Percentiles rank a stretch among this genome's conserved stretches.
Conservation (phyloP, 2,329 filamentous ascomycete species). For the Botrytis byssoidea region DNA sequence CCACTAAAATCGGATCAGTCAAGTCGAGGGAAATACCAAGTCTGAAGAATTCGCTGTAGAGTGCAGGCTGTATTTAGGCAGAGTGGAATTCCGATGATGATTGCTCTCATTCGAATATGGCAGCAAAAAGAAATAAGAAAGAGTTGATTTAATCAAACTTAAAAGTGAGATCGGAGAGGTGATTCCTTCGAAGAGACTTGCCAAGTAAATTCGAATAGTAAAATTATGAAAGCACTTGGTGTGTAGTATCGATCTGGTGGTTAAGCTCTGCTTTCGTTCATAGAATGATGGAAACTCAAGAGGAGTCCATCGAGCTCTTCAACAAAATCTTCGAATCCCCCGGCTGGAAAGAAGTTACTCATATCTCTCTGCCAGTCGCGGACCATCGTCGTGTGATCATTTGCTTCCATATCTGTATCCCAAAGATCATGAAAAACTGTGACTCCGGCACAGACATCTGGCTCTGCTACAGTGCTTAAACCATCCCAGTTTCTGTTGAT, state of each 20-base stretch:
- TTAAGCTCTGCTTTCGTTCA: not conserved
- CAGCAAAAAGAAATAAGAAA: not conserved
- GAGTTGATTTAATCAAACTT: not conserved
- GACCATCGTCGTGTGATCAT: conserved; percentile 26
- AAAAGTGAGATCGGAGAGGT: not conserved
- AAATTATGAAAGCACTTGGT: not conserved
- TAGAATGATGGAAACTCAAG: not conserved
- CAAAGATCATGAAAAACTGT: conserved; percentile 36
- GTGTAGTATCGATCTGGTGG: not conserved
- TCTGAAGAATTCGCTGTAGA: not conserved
- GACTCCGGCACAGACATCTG: conserved; percentile 31
- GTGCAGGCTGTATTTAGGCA: too few relatives aligned
- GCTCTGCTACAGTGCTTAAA: conserved; percentile 27
- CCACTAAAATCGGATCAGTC: not conserved
- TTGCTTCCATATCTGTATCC: conserved; percentile 35
- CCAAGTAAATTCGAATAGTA: not conserved
- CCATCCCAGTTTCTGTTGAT: conserved; percentile 37
- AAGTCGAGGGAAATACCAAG: not conserved
- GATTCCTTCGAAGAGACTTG: not conserved
- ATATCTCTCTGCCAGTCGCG: conserved; percentile 32
- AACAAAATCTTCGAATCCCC: conserved; percentile 30
- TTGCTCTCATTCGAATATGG: not conserved
- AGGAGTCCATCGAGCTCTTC: not conserved
- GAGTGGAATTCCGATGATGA: conserved; percentile 1
- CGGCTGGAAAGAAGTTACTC: conserved; percentile 30